Evolutionary conservation across 2,329 filamentous ascomycete genomes (phyloP).

Genomic region (Amauroascus verrucosus): DNA sequence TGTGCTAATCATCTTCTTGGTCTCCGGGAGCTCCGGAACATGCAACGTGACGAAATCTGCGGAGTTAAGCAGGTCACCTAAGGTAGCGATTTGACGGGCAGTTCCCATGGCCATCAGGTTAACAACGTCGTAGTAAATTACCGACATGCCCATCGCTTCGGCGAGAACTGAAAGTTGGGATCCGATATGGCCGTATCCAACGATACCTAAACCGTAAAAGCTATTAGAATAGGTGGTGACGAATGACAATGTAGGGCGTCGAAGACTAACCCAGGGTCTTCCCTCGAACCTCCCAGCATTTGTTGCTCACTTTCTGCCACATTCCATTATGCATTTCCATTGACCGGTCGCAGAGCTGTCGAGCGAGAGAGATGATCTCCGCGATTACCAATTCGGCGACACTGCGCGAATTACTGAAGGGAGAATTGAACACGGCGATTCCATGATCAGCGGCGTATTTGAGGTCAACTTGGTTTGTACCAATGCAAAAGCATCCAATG

Average conservation of each 20-base stretch:
- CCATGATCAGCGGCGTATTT: slow-evolving; percentile 43
- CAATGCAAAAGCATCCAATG: slow-evolving; percentile 97
- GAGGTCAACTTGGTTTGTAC: slow-evolving; percentile 55
- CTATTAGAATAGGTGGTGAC: neutral
- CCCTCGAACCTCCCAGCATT: slow-evolving; percentile 96
- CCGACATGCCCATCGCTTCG: slow-evolving; percentile 94
- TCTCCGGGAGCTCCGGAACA: slow-evolving; percentile 87
- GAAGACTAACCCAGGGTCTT: slow-evolving; percentile 68
- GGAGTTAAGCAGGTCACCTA: slow-evolving; percentile 64
- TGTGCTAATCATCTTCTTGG: slow-evolving; percentile 79
- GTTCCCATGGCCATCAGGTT: slow-evolving; percentile 92
- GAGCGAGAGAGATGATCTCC: slow-evolving; percentile 83
- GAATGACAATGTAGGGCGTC: neutral
- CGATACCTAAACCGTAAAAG: slow-evolving; percentile 50
- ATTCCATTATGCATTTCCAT: slow-evolving; percentile 87
- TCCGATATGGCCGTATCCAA: slow-evolving; percentile 96
- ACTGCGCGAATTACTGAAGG: slow-evolving; percentile 94
- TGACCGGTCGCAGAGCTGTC: slow-evolving; percentile 86
- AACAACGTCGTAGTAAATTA: slow-evolving; percentile 93
- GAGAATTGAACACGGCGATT: slow-evolving; percentile 97
- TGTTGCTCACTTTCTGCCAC: slow-evolving; percentile 96
- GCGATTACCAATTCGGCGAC: slow-evolving; percentile 92
- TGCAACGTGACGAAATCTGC: slow-evolving; percentile 92
- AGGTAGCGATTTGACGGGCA: slow-evolving; percentile 66
- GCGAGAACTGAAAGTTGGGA: slow-evolving; percentile 90